A percentile compares a stretch with the other conserved stretches of the same genome.
Conservation (phyloP, 805 yeast genomes). For the Candida caryicola region DNA sequence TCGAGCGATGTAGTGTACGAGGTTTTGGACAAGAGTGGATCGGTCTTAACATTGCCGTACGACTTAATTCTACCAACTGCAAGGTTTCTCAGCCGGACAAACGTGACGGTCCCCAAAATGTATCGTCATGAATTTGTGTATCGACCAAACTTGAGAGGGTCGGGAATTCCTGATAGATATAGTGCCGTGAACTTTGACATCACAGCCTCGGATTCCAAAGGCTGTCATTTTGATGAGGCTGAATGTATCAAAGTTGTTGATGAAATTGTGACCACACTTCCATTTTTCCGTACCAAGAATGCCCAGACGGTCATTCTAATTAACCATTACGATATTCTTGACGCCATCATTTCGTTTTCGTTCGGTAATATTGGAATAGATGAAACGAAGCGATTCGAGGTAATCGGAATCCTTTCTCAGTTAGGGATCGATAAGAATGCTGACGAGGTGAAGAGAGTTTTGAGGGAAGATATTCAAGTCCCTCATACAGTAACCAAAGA, state of each 20-base stretch:
- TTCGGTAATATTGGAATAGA: constrained; percentile 78
- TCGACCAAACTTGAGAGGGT: constrained; percentile 56
- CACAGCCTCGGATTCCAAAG: constrained; percentile 44
- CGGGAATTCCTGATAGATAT: constrained; percentile 69
- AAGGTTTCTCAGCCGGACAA: constrained; percentile 67
- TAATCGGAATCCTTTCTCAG: constrained; percentile 71
- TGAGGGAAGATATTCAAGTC: constrained; percentile 59
- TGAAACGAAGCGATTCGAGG: constrained; percentile 54
- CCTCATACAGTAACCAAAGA: constrained; percentile 83
- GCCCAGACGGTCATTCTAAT: constrained; percentile 58
- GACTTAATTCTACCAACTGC: constrained; percentile 92
- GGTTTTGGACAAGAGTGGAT: constrained; percentile 80
- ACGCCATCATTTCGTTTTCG: constrained; percentile 61
- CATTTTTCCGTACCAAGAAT: constrained; percentile 53
- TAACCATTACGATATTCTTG: constrained; percentile 79
- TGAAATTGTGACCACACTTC: constrained; percentile 64
- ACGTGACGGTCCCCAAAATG: constrained; percentile 51
- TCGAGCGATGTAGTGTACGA: constrained; percentile 69
- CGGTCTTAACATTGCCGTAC: constrained; percentile 83
- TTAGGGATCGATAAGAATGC: constrained; percentile 66
- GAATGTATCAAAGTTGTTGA: constrained; percentile 82
- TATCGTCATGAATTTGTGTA: constrained; percentile 80
- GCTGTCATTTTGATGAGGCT: constrained; percentile 69
- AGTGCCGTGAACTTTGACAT: constrained; percentile 88
- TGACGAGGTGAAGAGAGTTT: constrained; percentile 48